Evolutionary conservation across 73 alveolate species (phyloP), one percentile per base, ranked within the genome.

Genomic region (Symbiodinium pilosum): DNA sequence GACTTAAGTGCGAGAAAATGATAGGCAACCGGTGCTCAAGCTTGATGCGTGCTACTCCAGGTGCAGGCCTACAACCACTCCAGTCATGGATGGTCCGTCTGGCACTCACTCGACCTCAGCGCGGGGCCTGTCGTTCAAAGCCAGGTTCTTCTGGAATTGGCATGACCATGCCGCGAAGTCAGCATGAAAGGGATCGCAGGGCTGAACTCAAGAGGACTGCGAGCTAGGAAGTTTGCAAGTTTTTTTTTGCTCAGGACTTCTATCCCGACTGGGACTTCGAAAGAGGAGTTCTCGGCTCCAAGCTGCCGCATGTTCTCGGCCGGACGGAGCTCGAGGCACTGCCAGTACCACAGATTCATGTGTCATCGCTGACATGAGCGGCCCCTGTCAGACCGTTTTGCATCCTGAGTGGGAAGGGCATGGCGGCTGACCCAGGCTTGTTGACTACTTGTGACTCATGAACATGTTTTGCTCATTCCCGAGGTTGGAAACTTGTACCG

Each of bases 141-240:
- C n/a, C 30, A 89, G 95, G 95, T 91, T 91, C 51, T 91, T 91
- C 56, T 91, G 97, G 97, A 91, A 91, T 32, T 91, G 97, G 97
- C 97, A 91, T 34, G 97, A 91, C 64, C 88, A 91, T 43, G 97
- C 54, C 38, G 47, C n/a, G 4, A 16, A 39, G 89, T 91, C 88
- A 69, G 85, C n/a, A 16, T 20, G 8, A 24, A 4, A 43, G 30
- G 34, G 1, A 38, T 6, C 59, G 59, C 59, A 47, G 6, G 59
- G 26, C 26, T 26, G 32, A 43, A 54, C 0, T 71, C 14, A 36
- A 30, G n/a, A n/a, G n/a, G n/a, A n/a, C n/a, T n/a, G n/a, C n/a
- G n/a, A n/a, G n/a, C n/a, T n/a, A n/a, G n/a, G n/a, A n/a, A n/a
- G n/a, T n/a, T n/a, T n/a, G n/a, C n/a, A n/a, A n/a, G n/a, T n/a